A percentile compares a stretch with the other conserved stretches of the same genome.
These are phyloP conservation scores for Roridomyces roridus DNA, from an alignment of 768 basidiomycete species.

Conservation along the genomic window DNA sequence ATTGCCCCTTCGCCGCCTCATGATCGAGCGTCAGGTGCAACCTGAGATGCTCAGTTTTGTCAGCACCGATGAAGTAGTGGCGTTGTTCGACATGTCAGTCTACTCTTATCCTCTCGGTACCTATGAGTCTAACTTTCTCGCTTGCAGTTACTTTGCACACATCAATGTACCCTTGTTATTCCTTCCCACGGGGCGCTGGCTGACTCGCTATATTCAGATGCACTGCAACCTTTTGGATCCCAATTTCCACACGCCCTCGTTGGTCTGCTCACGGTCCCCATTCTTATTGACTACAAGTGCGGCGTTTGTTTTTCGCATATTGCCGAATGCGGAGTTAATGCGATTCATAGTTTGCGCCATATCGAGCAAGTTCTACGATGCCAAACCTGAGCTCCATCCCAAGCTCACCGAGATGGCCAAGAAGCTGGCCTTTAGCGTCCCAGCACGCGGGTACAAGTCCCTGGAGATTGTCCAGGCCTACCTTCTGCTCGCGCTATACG, in stretches of 20 bases:
- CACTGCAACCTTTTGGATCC: slow-evolving; percentile 84
- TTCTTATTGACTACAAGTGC: slow-evolving; percentile 92
- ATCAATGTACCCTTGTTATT: slow-evolving; percentile 60
- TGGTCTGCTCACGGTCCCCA: slow-evolving; percentile 93
- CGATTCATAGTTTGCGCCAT: slow-evolving; percentile 84
- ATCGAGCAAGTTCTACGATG: slow-evolving; percentile 86
- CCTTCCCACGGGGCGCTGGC: slow-evolving; percentile 8
- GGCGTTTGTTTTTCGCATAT: slow-evolving; percentile 37
- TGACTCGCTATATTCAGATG: slow-evolving; percentile 51
- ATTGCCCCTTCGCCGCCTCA: slow-evolving; percentile 78
- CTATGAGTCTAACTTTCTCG: slow-evolving; percentile 13
- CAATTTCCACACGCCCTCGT: slow-evolving; percentile 91
- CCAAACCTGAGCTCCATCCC: slow-evolving; percentile 81
- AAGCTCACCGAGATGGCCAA: slow-evolving; percentile 83
- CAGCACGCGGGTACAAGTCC: slow-evolving; percentile 89
- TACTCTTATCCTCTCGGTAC: slow-evolving; percentile 13
- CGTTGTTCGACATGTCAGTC: slow-evolving; percentile 87
- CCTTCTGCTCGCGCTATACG: slow-evolving; percentile 86
- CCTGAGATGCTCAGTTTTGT: slow-evolving; percentile 95
- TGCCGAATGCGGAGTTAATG: slow-evolving; percentile 3
- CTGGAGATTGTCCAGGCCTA: slow-evolving; percentile 97
- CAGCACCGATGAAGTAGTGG: slow-evolving; percentile 86
- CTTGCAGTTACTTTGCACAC: slow-evolving; percentile 72
- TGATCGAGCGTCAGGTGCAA: slow-evolving; percentile 88
- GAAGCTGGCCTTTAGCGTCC: slow-evolving; percentile 87